Evolutionary conservation across 1,139 yeast genomes (phyloP).

Genomic region (Protomyces macrosporus): DNA sequence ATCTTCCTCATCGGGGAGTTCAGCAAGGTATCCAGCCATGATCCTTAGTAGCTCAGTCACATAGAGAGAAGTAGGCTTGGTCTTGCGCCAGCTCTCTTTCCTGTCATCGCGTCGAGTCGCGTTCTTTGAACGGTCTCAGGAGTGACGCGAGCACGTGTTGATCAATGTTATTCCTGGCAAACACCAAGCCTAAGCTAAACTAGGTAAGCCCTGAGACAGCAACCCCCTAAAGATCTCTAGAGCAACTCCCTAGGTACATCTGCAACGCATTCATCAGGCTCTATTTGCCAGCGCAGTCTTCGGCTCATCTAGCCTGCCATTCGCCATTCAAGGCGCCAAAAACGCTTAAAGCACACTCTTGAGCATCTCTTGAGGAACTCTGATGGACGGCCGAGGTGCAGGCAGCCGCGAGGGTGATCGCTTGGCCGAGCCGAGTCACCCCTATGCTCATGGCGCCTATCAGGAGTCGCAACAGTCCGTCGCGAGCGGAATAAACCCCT

Average conservation of each 20-base stretch:
- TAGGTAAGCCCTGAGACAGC: no score
- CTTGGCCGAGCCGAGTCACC: not conserved
- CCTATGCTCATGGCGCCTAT: conserved; percentile 4
- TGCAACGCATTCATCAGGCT: no score
- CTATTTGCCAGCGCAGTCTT: no score
- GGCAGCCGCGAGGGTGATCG: not conserved
- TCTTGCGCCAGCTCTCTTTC: not conserved
- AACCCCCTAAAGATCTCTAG: no score
- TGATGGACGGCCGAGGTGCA: not conserved
- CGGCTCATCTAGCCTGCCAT: no score
- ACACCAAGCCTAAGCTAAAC: no score
- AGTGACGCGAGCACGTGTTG: no score
- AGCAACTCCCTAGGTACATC: no score
- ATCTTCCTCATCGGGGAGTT: not conserved
- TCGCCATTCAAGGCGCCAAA: not conserved
- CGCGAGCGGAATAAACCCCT: conserved; percentile 21
- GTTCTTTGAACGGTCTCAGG: no score
- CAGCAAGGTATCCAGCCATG: not conserved
- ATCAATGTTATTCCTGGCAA: no score
- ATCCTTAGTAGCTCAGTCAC: not conserved
- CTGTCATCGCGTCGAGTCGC: no score
- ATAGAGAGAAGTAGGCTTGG: no score
- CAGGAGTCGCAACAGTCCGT: conserved; percentile 10
- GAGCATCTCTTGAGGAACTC: not conserved
- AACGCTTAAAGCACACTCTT: not conserved